Percentiles rank a stretch among this genome's conserved stretches.
These are phyloP conservation scores for Tylopilus sp. DNA, from an alignment of 1,284 basidiomycete species.

Conservation along the genomic window DNA sequence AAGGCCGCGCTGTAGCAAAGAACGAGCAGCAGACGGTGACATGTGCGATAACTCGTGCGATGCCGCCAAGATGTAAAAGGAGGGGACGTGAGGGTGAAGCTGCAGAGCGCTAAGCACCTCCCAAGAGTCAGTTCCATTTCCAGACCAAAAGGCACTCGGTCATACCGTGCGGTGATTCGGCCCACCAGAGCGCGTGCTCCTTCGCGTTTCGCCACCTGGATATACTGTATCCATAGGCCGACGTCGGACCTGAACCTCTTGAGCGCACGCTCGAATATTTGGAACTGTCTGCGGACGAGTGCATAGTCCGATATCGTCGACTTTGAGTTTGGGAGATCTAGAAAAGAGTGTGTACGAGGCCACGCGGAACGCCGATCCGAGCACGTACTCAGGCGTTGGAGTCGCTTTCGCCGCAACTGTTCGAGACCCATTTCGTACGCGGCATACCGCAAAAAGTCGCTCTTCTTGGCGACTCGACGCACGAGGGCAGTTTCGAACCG, in stretches of 20 bases:
- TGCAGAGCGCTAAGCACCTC: conserved; percentile 67
- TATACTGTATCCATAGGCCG: conserved; percentile 85
- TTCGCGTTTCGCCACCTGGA: conserved; percentile 79
- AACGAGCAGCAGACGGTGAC: conserved; percentile 80
- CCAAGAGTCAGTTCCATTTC: conserved; percentile 7
- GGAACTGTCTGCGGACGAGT: conserved; percentile 78
- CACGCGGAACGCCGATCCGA: not conserved
- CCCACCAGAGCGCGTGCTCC: conserved; percentile 81
- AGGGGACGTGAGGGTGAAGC: conserved; percentile 77
- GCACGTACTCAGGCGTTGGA: conserved; percentile 68
- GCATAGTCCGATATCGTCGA: conserved; percentile 80
- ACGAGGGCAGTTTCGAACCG: conserved; percentile 83
- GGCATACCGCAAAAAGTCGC: conserved; percentile 89
- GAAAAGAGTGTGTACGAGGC: not conserved
- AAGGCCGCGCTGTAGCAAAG: conserved; percentile 83
- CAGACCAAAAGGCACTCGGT: conserved; percentile 1
- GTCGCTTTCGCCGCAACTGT: conserved; percentile 72
- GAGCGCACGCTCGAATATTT: conserved; percentile 89
- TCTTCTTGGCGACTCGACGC: conserved; percentile 79
- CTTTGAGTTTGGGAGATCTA: conserved; percentile 53
- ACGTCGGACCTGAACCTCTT: conserved; percentile 88
- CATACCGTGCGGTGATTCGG: conserved; percentile 72
- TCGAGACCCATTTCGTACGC: conserved; percentile 92
- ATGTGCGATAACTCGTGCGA: conserved; percentile 80
- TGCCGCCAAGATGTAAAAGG: conserved; percentile 85